Evolutionary conservation across 345 rosid species (phyloP), one percentile per base, ranked within the genome.

Genomic region (Balakata baccata): DNA sequence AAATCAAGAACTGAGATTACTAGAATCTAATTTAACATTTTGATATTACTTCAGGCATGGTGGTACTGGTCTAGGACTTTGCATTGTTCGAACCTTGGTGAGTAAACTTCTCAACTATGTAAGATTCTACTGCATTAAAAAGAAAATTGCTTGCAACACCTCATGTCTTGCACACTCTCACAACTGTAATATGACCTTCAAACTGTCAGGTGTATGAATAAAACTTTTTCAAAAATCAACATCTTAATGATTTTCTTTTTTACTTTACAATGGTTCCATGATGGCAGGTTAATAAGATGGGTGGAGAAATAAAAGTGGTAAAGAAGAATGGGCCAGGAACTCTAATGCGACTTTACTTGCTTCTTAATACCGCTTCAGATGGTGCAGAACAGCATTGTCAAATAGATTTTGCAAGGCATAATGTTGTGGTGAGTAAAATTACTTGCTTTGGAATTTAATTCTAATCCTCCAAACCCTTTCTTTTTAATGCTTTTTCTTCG

Each of bases 41-140:
- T 64, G 54, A 39, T 10, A 43, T 81, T 74, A 49, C 80, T 73
- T 76, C 85, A 95, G 99, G 93, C 99, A 95, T 60, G 99, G 99
- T 39, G 99, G 99, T 76, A 95, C 98, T 8, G 99, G 99, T 58
- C 96, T 95, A 78, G 99, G 99, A 81, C 90, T 95, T 62, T 92
- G 97, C 81, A 95, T 95, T 1, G 99, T 95, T 7, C 79, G 97
- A 74, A 92, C 92, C 76, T 82, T 95, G 98, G 99, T 94, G 74
- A 81, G 95, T 79, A 47, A 69, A 67, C 56, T 77, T 53, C 37
- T 25, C 9, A 64, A 53, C 7, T 23, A 34, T 51, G 17, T 20
- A 22, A 49, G 52, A 43, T 47, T 67, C 54, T 57, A 9, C 14
- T 49, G 50, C 61, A 72, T 14, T 12, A 37, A 7, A 62, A 12